phyloP scores from a whole-genome alignment of 352 stramenopile species.

The Phytophthora macrochlamydospora region DNA sequence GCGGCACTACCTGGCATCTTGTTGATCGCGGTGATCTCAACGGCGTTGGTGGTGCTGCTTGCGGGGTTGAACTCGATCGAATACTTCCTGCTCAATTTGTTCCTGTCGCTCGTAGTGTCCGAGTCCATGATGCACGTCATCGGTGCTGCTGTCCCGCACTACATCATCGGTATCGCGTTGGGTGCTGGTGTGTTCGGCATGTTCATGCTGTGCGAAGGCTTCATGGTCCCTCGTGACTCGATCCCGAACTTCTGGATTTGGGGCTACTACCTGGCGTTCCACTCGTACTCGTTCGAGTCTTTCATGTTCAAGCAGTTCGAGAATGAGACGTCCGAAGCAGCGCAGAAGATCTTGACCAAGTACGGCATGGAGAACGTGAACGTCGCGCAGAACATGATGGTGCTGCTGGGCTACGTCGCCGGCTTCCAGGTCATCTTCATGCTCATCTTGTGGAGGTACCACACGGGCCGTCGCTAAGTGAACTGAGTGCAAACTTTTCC shows the following conservation, averaged over 20 bases:
- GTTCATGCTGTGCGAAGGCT: conserved; percentile 83
- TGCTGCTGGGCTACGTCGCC: conserved; percentile 35
- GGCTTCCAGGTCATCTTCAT: conserved; percentile 39
- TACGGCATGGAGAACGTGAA: conserved; percentile 58
- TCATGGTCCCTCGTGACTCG: conserved; percentile 62
- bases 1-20: conserved; percentile 65
- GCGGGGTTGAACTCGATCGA: conserved; percentile 61
- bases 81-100: conserved; percentile 69
- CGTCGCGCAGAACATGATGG: conserved; percentile 43
- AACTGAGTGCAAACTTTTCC: conserved; percentile 54
- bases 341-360: conserved; percentile 22
- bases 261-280: conserved; percentile 87
- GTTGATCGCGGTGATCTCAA: conserved; percentile 68
- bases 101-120: conserved; percentile 70
- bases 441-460: conserved; percentile 17
- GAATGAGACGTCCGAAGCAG: conserved; percentile 19
- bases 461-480: conserved; percentile 1
- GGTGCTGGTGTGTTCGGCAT: conserved; percentile 77
- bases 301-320: conserved; percentile 84
- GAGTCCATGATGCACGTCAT: conserved; percentile 86
- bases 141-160: conserved; percentile 68
- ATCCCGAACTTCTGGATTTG: conserved; percentile 80
- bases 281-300: conserved; percentile 82
- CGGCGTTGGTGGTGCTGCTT: conserved; percentile 51
- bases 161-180: conserved; percentile 84